phyloP scores from a whole-genome alignment of 352 stramenopile species.

The Plasmopara halstedii region DNA sequence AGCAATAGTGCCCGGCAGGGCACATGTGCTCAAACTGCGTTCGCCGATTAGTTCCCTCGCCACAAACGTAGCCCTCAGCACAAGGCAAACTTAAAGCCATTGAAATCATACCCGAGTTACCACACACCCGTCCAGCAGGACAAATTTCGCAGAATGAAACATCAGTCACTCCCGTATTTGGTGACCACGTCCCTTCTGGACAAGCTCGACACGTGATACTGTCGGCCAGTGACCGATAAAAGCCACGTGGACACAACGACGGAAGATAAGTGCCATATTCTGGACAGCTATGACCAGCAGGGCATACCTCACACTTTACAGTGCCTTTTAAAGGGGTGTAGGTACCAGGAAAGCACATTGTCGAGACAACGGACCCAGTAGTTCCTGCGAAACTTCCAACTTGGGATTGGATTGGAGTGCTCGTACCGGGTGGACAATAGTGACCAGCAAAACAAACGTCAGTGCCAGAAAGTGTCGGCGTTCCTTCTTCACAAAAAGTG shows the following conservation, averaged over 20 bases:
- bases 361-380: constrained; percentile 87
- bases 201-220: constrained; percentile 93
- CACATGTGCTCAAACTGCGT: constrained; percentile 91
- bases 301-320: constrained; percentile 87
- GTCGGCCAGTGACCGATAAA: constrained; percentile 93
- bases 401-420: constrained; percentile 83
- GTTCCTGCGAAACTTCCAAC: constrained; percentile 88
- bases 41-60: constrained; percentile 85
- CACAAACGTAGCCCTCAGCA: constrained; percentile 91
- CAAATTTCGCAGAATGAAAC: constrained; percentile 95
- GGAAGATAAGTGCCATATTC: constrained; percentile 96
- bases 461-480: constrained; percentile 69
- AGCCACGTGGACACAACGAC: constrained; percentile 89
- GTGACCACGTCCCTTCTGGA: constrained; percentile 92
- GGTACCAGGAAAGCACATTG: constrained; percentile 94
- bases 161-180: constrained; percentile 87
- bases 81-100: constrained; percentile 82
- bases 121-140: constrained; percentile 89
- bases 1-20: constrained; percentile 88
- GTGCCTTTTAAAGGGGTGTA: constrained; percentile 91
- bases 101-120: constrained; percentile 82
- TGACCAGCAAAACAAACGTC: constrained; percentile 91
- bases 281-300: constrained; percentile 89
- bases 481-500: constrained; percentile 88
- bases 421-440: constrained; percentile 91